A percentile compares a stretch with the other conserved stretches of the same genome.
phyloP scores from a whole-genome alignment of 345 rosid genomes.

The Lepidium didymum region DNA sequence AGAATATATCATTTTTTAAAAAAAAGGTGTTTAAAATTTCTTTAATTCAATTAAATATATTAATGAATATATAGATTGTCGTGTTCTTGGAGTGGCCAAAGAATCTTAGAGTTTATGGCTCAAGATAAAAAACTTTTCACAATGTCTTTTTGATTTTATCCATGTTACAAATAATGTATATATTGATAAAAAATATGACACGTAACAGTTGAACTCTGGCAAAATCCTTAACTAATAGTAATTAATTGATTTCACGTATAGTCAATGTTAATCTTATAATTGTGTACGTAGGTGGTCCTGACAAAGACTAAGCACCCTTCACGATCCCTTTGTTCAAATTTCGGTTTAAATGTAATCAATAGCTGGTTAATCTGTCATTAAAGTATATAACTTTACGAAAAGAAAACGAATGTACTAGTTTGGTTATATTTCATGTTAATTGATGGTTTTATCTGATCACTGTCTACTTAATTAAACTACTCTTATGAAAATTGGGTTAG shows the following conservation, averaged over 20 bases:
- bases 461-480: too few relatives aligned
- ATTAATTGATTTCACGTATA: not conserved
- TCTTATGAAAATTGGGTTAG: not conserved
- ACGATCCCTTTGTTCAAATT: not conserved
- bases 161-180: not conserved
- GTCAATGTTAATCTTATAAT: slow-evolving; percentile 4
- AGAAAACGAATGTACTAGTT: not conserved
- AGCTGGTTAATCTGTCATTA: slow-evolving; percentile 15
- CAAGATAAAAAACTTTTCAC: slow-evolving; percentile 18
- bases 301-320: slow-evolving; percentile 18
- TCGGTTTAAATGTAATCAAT: slow-evolving; percentile 8
- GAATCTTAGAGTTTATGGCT: slow-evolving; percentile 20
- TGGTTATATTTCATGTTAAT: slow-evolving; percentile 1
- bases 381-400: slow-evolving; percentile 3
- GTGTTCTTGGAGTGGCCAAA: slow-evolving; percentile 15
- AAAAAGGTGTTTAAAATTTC: not conserved
- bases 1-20: not conserved
- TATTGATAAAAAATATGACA: too few relatives aligned
- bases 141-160: not conserved
- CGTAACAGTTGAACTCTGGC: not conserved
- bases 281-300: slow-evolving; percentile 24
- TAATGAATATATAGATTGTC: not conserved
- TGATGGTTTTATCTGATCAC: not conserved
- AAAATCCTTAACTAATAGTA: not conserved
- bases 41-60: not conserved